phyloP scores from a whole-genome alignment of 805 yeast species.

The Yueomyces sp. region DNA sequence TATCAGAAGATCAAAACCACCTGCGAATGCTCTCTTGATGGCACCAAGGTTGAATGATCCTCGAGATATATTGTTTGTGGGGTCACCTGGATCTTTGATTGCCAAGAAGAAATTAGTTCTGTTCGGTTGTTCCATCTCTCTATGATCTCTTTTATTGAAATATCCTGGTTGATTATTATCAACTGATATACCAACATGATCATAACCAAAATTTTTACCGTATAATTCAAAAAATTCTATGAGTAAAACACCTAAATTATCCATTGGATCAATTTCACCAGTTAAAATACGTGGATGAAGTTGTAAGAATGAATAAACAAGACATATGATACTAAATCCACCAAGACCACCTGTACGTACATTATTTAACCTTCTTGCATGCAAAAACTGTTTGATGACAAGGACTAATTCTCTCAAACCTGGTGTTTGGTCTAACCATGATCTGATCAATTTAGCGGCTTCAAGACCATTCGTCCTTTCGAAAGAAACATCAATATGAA shows the following conservation, averaged over 20 bases:
- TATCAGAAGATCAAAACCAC: constrained; percentile 67
- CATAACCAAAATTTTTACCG: constrained; percentile 82
- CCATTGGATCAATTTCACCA: constrained; percentile 48
- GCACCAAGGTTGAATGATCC: constrained; percentile 72
- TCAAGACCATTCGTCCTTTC: constrained; percentile 72
- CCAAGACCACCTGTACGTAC: constrained; percentile 93
- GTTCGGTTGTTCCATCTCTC: constrained; percentile 24
- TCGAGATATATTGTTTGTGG: constrained; percentile 66
- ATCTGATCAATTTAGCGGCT: constrained; percentile 65
- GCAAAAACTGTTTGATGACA: constrained; percentile 71
- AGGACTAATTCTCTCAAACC: constrained; percentile 75
- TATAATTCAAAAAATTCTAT: constrained; percentile 89
- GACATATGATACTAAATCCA: constrained; percentile 83
- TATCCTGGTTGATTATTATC: constrained; percentile 44
- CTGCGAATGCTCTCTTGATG: constrained; percentile 74
- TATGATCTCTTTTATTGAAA: constrained; percentile 42
- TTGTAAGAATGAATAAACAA: constrained; percentile 66
- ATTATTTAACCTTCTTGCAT: constrained; percentile 65
- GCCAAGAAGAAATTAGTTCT: constrained; percentile 48
- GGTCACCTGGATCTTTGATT: constrained; percentile 83
- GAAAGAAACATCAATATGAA: constrained; percentile 82
- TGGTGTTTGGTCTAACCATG: constrained; percentile 61
- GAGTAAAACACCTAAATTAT: constrained; percentile 72
- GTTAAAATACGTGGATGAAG: constrained; percentile 70
- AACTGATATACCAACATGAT: constrained; percentile 57